phyloP scores from a whole-genome alignment of 441 rosid genomes.

The Populus hybrid region DNA sequence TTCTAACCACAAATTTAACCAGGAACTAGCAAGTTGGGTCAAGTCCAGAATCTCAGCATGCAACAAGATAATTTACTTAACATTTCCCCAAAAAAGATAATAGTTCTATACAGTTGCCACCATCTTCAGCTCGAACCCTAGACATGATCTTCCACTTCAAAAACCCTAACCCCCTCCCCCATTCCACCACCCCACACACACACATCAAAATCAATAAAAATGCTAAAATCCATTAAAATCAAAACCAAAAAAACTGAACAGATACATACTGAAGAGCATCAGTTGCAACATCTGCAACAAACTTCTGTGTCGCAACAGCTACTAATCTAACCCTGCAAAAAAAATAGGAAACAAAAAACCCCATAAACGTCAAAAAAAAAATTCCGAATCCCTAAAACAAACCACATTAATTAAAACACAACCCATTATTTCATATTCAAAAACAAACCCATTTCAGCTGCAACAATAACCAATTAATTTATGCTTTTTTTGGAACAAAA shows the following conservation, averaged over 20 bases:
- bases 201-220: background rate
- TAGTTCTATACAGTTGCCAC: background rate
- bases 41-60: background rate
- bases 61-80: background rate
- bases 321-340: constrained; percentile 74
- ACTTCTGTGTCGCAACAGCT: constrained; percentile 95
- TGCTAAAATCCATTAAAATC: background rate
- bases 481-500: background rate
- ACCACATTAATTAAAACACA: background rate
- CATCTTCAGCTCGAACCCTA: background rate
- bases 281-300: constrained; percentile 81
- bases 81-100: background rate
- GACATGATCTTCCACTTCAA: background rate
- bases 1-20: no score
- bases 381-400: background rate
- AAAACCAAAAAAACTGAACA: background rate
- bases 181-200: background rate
- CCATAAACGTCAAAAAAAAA: constrained; percentile 1
- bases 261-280: constrained; percentile 81
- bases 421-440: background rate
- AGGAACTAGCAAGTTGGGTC: background rate
- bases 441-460: background rate
- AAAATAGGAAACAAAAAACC: background rate
- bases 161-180: background rate
- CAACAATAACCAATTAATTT: background rate